phyloP scores from a whole-genome alignment of 306 rosid genomes.

The Parietaria judaica region DNA sequence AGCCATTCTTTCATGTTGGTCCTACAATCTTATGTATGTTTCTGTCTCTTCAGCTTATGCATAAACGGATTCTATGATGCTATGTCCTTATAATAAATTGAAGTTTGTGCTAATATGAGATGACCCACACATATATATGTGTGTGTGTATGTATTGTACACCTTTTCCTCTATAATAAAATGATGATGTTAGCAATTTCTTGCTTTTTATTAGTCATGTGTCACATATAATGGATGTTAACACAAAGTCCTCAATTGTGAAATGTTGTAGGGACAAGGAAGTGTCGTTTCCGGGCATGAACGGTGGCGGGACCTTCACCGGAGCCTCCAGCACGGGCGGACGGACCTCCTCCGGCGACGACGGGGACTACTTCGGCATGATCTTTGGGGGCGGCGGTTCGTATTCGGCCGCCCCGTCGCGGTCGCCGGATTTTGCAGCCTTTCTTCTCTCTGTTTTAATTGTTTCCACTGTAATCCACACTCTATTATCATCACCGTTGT shows the following conservation, averaged over 20 bases:
- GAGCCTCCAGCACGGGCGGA: conserved; percentile 35
- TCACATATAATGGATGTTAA: background rate
- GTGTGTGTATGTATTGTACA: background rate
- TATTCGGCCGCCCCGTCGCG: conserved; percentile 7
- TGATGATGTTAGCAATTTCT: no score
- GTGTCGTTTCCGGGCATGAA: conserved; percentile 23
- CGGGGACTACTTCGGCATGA: conserved; percentile 74
- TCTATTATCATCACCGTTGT: conserved; percentile 24
- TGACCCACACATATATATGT: background rate
- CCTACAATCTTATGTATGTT: background rate
- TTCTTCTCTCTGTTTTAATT: conserved; percentile 46
- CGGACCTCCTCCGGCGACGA: conserved; percentile 32
- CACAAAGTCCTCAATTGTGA: conserved; percentile 2
- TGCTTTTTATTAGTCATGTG: no score
- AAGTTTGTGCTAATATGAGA: background rate
- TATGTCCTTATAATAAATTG: background rate
- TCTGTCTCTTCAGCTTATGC: background rate
- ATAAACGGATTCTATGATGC: background rate
- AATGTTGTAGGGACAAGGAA: conserved; percentile 48
- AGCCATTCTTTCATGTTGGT: background rate
- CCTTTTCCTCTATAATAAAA: background rate
- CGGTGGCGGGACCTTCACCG: conserved; percentile 45
- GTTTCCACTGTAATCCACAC: conserved; percentile 44
- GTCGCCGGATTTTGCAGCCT: conserved; percentile 25
- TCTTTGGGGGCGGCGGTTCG: conserved; percentile 49